Percentiles rank a stretch among this genome's conserved stretches.
phyloP scores from a whole-genome alignment of 305 asterid genomes.

The Fraxinus nigra region DNA sequence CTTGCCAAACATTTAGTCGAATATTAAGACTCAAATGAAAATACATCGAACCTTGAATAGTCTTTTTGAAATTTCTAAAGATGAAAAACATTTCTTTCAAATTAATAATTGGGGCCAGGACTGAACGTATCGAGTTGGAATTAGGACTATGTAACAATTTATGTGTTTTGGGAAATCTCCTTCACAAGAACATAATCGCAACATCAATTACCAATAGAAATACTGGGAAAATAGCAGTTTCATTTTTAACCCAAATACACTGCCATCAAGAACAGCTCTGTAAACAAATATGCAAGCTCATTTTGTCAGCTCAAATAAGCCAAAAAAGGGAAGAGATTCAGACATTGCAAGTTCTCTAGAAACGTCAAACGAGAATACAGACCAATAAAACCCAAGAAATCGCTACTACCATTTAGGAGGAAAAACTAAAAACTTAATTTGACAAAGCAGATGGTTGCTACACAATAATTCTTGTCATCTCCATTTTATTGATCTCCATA shows the following conservation, averaged over 20 bases:
- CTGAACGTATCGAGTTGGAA: too few relatives aligned
- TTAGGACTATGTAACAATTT: neutral
- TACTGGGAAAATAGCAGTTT: neutral
- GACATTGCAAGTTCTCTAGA: neutral
- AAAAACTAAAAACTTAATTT: slow-evolving; percentile 10
- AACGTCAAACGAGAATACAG: slow-evolving; percentile 8
- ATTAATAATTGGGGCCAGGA: too few relatives aligned
- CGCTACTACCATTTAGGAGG: neutral
- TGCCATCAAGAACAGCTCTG: neutral
- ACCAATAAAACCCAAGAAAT: slow-evolving; percentile 7
- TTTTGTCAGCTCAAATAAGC: neutral
- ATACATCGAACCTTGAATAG: neutral
- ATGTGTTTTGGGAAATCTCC: too few relatives aligned
- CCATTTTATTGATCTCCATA: neutral
- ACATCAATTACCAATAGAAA: neutral
- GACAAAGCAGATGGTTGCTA: slow-evolving; percentile 26
- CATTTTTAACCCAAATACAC: neutral
- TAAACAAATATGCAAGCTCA: neutral
- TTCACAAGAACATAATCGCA: too few relatives aligned
- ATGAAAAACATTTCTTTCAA: too few relatives aligned
- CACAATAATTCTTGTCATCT: slow-evolving; percentile 31
- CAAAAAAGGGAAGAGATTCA: neutral
- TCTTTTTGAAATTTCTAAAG: too few relatives aligned
- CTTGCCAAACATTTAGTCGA: too few relatives aligned
- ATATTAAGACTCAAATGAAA: neutral